Evolutionary conservation across 225 moss, liverwort and hornwort genomes (phyloP), one percentile per base, ranked within the genome.

Genomic region (Thuidium tamariscinum): DNA sequence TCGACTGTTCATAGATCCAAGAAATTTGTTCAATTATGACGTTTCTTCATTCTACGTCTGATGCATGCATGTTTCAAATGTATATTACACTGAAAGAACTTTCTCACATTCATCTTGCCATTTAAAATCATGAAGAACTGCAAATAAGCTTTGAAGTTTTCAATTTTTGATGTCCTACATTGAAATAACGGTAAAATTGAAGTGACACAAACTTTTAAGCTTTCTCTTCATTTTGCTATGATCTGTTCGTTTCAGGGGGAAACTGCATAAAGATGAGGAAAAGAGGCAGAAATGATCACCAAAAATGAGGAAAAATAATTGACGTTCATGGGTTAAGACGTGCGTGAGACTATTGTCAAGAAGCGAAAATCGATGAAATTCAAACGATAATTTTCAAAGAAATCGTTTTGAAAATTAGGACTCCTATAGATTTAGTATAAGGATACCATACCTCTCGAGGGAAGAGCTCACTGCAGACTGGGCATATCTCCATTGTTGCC

Each of bases 401-500:
- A 64, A 10, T 10, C 25, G 32, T 21, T 34, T 44, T 48, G 25
- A 25, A 23, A n/a, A 80, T 30, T 25, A 25, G 34, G 48, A 17
- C 16, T n/a, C 9, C 16, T 25, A 16, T 5, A 62, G 23, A 46
- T 23, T 64, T 48, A 48, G 59, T 68, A 64, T 63, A 48, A 56
- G 84, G 69, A 61, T 62, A 74, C 46, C 82, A 60, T 86, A 91
- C 93, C 89, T 89, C 87, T 69, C 36, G 83, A 85, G 91, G 89
- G 68, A 93, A 83, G 75, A 67, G 25, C n/a, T 91, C 84, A 86
- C 72, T 83, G 86, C 93, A 93, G 83, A 93, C 74, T 77, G 93
- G 93, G 80, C 93, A 93, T 21, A 60, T 83, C 60, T 88, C 88
- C 83, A 3, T 77, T 44, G 14, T 3, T 49, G 82, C 42, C 60